phyloP scores from a whole-genome alignment of 495 filamentous ascomycete species.

The Penicillium salamii region DNA sequence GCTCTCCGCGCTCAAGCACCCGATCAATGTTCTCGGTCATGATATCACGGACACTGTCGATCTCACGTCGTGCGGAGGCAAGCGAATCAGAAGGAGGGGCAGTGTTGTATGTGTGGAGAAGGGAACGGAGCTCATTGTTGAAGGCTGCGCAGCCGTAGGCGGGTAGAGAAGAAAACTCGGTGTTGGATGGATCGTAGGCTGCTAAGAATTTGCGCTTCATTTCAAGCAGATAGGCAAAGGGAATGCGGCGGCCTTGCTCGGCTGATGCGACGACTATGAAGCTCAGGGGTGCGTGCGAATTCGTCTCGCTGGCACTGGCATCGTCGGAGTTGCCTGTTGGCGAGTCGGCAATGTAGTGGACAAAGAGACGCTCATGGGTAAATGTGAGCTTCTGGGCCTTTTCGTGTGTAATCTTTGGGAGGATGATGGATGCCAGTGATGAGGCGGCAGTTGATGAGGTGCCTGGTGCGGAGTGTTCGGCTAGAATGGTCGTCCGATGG shows the following conservation, averaged over 20 bases:
- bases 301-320: conserved; percentile 31
- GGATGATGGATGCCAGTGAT: conserved; percentile 88
- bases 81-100: conserved; percentile 82
- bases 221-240: conserved; percentile 90
- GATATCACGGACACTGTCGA: conserved; percentile 89
- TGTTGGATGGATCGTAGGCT: conserved; percentile 62
- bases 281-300: conserved; percentile 72
- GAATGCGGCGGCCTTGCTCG: conserved; percentile 77
- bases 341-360: conserved; percentile 92
- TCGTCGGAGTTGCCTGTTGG: conserved; percentile 55
- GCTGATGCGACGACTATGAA: conserved; percentile 80
- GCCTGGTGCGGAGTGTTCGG: conserved; percentile 77
- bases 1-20: conserved; percentile 88
- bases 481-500: conserved; percentile 83
- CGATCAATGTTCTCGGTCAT: conserved; percentile 99
- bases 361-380: conserved; percentile 84
- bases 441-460: conserved; percentile 69
- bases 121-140: conserved; percentile 68
- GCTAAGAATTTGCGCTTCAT: conserved; percentile 84
- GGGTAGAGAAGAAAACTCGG: conserved; percentile 73
- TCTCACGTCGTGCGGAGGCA: conserved; percentile 76
- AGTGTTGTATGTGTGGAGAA: conserved; percentile 85
- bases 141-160: conserved; percentile 89
- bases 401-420: conserved; percentile 87
- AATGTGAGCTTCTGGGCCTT: conserved; percentile 87